Base-by-base conservation (phyloP, 1,284 basidiomycete species). In the Clitocybe nebularis region DNA sequence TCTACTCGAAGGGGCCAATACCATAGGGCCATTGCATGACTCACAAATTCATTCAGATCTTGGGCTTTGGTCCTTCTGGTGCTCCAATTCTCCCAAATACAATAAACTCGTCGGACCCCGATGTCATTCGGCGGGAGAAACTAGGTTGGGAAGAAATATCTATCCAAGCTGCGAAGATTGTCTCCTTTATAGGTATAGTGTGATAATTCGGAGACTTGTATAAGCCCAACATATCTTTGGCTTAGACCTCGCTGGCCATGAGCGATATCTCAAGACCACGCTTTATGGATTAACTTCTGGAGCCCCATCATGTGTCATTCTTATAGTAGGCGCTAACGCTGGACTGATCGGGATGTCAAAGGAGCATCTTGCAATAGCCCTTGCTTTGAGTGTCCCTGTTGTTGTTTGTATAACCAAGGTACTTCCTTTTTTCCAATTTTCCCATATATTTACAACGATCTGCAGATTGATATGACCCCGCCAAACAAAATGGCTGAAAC, bases 61-160 rank as follows among this genome's bases (percentile, higher is more conserved):
- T 95, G 11, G 92, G 92, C 0, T 95, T 93, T 56, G 79, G 77
- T 13, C 76, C 82, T 3, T 73, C 73, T 22, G 89, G 89, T 10
- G 66, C 74, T 41, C 81, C 91, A 4, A 86, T 95, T 55, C 71
- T 93, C 14, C 90, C 91, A 1, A 72, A 64, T 43, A 78, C 70
- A 4, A 61, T 72, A 0, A 66, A 74, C 35, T 73, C 75, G 3
- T 69, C 66, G 14, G 84, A 86, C 41, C 64, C 69, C 2, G 84
- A 86, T 39, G 69, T 74, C 3, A 70, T 81, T 24, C 79, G 89
- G 42, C 76, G 83, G 23, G 91, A 96, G 68, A 93, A 91, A 64
- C 70, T 95, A 45, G 82, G 83, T 6, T 99, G 95, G 95, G 93
- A 98, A 54, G 88, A 95, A 56, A 96, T 99, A n/a, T 93, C 93